Conservation (phyloP, 2,329 filamentous ascomycete species). For the Trichoderma sp. region DNA sequence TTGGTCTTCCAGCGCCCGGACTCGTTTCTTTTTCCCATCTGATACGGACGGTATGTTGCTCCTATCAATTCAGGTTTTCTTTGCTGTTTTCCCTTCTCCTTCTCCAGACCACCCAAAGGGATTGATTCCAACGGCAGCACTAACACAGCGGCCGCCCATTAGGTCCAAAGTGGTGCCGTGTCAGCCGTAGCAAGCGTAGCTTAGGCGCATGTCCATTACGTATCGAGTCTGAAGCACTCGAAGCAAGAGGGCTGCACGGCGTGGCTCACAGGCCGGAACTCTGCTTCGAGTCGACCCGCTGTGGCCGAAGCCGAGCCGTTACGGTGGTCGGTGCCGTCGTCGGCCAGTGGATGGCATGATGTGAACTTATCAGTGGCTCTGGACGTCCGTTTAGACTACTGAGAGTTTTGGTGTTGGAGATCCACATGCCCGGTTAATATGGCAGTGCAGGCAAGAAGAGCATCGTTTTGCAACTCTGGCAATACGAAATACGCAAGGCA, state of each 20-base stretch:
- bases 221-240: neutral
- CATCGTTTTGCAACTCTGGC: neutral
- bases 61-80: neutral
- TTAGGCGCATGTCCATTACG: neutral
- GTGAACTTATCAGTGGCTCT: neutral
- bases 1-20: neutral
- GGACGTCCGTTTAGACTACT: neutral
- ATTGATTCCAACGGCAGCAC: neutral
- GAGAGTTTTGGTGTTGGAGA: neutral
- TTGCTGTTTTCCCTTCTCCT: neutral
- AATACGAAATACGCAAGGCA: neutral
- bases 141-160: neutral
- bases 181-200: neutral
- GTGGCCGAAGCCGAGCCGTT: slow-evolving; percentile 4
- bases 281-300: neutral
- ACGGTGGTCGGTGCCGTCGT: neutral
- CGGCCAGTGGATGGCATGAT: neutral
- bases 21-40: neutral
- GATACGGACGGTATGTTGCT: neutral
- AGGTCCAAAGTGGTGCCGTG: neutral
- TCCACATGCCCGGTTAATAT: neutral
- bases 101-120: neutral
- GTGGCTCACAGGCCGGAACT: slow-evolving; percentile 3
- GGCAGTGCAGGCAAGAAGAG: neutral
- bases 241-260: neutral